A percentile compares a stretch with the other conserved stretches of the same genome.
Evolutionary conservation across 345 rosid species (phyloP).

Genomic region (Mallotus nudiflorus): DNA sequence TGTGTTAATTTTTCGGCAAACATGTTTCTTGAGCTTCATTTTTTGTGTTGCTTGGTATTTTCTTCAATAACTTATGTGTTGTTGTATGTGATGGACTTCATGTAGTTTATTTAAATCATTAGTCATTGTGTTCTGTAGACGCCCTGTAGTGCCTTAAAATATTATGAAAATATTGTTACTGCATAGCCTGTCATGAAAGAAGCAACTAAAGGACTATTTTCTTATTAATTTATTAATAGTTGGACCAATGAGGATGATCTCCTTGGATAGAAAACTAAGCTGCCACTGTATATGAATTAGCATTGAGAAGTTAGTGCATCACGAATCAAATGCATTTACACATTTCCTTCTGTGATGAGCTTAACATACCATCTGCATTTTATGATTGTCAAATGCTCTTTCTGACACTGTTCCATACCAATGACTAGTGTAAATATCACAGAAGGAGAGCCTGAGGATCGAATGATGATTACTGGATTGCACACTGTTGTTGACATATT

Average conservation of each 20-base stretch:
- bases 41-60: background rate
- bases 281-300: background rate
- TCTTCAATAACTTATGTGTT: background rate
- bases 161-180: background rate
- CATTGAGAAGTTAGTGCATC: background rate
- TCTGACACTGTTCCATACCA: constrained; percentile 16
- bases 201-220: background rate
- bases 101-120: background rate
- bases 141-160: too few relatives aligned
- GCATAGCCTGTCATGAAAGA: constrained; percentile 1
- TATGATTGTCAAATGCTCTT: background rate
- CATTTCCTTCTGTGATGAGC: background rate
- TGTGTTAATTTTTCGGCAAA: background rate
- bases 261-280: background rate
- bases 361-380: background rate
- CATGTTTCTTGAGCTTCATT: too few relatives aligned
- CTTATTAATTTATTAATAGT: background rate
- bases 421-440: constrained; percentile 60
- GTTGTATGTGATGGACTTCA: background rate
- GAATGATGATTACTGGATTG: constrained; percentile 77
- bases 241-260: background rate
- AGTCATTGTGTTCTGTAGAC: background rate
- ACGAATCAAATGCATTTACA: background rate
- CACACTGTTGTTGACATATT: constrained; percentile 80
- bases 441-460: constrained; percentile 57